These are phyloP conservation scores for Drosera capensis DNA, from an alignment of 148 eudicot species.

Conservation along the genomic window DNA sequence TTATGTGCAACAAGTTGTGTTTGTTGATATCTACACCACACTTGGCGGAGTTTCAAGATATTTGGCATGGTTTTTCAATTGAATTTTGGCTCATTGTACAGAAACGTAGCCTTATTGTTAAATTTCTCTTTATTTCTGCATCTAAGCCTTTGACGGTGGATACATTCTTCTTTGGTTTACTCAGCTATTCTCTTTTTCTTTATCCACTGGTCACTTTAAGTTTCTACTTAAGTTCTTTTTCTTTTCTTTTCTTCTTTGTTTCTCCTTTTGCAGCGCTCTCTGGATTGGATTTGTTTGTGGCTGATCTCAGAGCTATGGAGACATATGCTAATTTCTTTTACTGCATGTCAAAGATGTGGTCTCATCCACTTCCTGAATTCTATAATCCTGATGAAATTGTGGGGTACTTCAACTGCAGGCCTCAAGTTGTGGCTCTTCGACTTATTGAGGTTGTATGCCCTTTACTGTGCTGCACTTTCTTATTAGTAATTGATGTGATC, in stretches of 20 bases:
- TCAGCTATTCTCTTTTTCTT: not conserved
- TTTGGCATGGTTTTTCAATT: too few relatives aligned
- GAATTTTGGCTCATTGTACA: too few relatives aligned
- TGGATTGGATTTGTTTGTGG: conserved; percentile 60
- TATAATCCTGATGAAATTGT: conserved; percentile 63
- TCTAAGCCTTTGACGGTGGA: too few relatives aligned
- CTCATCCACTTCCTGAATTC: conserved; percentile 77
- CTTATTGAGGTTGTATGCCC: conserved; percentile 54
- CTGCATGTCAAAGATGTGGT: conserved; percentile 62
- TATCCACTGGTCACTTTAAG: conserved; percentile 1
- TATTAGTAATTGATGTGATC: too few relatives aligned
- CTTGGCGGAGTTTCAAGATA: too few relatives aligned
- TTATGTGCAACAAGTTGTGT: too few relatives aligned
- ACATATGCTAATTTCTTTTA: conserved; percentile 50
- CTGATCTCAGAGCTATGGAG: conserved; percentile 72
- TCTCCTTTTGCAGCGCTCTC: conserved; percentile 51
- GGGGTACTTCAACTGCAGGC: conserved; percentile 70
- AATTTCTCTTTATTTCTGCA: too few relatives aligned
- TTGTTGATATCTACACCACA: too few relatives aligned
- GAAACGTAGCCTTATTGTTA: too few relatives aligned
- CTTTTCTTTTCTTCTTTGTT: not conserved
- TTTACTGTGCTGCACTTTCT: not conserved
- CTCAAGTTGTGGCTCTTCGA: conserved; percentile 76
- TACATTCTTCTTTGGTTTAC: too few relatives aligned
- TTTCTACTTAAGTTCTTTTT: not conserved